Base-by-base conservation (phyloP, 2,329 filamentous ascomycete genomes). In the Teratosphaeria gauchensis region DNA sequence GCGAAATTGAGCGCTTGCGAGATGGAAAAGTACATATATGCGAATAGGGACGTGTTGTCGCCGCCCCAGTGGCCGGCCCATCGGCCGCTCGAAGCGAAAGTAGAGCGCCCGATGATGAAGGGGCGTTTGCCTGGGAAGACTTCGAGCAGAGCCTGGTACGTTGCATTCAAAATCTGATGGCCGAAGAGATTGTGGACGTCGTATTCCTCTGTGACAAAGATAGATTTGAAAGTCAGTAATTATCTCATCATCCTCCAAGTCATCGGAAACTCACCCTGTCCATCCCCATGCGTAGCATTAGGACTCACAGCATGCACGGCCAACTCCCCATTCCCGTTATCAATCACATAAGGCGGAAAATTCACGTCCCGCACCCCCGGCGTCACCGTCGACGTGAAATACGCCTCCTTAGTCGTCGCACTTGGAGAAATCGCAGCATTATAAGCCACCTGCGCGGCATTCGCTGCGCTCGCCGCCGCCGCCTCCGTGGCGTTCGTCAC, bases 11-110 rank as follows among this genome's bases (percentile, higher is more conserved):
- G 78, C 1, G 88, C 88, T 71, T 92, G 88, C 0, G 88, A 83
- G 65, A 94, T 94, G 11, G 85, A 85, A 71, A 87, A 85, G 72
- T 82, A 87, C 30, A 57, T 57, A 21, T 85, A 87, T 0, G 81
- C 79, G 83, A 87, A 92, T 14, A 82, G 80, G 16, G 60, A 62
- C 9, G 62, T 92, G 62, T 72, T 72, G 71, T 92, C 76, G 31
- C 87, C 88, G 32, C 89, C 88, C 89, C 89, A 95, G 72, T 94
- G 89, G 1, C 88, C 89, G 1, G 88, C 86, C 76, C 82, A 87
- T 70, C 83, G 84, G 1, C 90, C 90, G 0, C 84, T 84, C 2
- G 90, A 89, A 9, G 88, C 81, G 68, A 92, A 94, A 1, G 89
- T 94, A 46, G 86, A 89, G 16, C 90, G 85, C 0, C 87, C 88